Conservation (phyloP, 441 rosid genomes). For the Daphne laureola region DNA sequence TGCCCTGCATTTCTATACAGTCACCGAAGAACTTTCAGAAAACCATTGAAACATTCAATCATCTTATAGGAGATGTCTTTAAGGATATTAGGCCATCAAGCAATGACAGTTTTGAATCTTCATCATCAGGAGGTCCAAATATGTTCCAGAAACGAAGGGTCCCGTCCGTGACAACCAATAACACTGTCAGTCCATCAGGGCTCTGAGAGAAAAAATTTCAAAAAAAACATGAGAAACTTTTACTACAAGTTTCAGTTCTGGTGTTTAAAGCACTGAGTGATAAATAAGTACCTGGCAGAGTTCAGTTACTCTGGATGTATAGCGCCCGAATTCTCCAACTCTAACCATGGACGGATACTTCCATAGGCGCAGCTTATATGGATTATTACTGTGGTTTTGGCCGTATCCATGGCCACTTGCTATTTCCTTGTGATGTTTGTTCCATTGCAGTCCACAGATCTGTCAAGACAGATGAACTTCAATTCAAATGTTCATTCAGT, state of each 20-base stretch:
- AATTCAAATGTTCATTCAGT: no score
- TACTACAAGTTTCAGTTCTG: background rate
- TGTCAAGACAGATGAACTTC: constrained; percentile 9
- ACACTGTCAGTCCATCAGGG: constrained; percentile 43
- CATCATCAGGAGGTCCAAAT: constrained; percentile 33
- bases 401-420: constrained; percentile 50
- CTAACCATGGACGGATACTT: constrained; percentile 43
- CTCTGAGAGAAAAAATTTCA: constrained; percentile 21
- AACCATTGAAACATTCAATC: constrained; percentile 6
- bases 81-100: constrained; percentile 36
- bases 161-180: constrained; percentile 40
- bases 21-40: no score
- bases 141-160: constrained; percentile 46
- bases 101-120: constrained; percentile 20
- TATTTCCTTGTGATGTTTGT: constrained; percentile 52
- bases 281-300: constrained; percentile 33
- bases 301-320: constrained; percentile 29
- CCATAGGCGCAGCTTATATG: constrained; percentile 39
- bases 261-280: constrained; percentile 2
- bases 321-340: constrained; percentile 26
- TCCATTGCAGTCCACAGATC: constrained; percentile 56
- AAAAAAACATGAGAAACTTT: background rate
- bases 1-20: no score
- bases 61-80: constrained; percentile 32
- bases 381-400: constrained; percentile 1